Percentiles rank a stretch among this genome's conserved stretches.
Conservation (phyloP, 2,329 filamentous ascomycete genomes). For the Aspergillus fumigatus region DNA sequence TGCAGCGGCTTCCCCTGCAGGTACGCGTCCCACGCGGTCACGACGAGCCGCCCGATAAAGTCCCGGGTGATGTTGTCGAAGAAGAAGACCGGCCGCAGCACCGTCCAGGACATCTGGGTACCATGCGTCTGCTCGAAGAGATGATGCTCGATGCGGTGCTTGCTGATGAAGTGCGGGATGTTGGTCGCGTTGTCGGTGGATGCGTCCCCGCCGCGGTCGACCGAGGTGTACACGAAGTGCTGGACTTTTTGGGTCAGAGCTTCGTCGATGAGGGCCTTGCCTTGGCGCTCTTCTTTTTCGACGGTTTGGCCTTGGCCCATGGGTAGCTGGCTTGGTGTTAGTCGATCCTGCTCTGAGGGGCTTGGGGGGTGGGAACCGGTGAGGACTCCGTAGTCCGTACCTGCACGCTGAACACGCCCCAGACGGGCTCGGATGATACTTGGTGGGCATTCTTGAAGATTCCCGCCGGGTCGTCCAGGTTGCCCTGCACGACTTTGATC, state of each 20-base stretch:
- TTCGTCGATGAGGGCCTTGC: slow-evolving; percentile 56
- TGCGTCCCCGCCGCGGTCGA: slow-evolving; percentile 58
- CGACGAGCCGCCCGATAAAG: slow-evolving; percentile 47
- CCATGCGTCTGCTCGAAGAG: slow-evolving; percentile 46
- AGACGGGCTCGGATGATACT: slow-evolving; percentile 40
- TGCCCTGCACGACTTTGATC: slow-evolving; percentile 55
- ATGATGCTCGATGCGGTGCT: slow-evolving; percentile 59
- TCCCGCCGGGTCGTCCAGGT: slow-evolving; percentile 48
- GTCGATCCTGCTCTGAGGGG: too few relatives aligned
- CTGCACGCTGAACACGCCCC: slow-evolving; percentile 62
- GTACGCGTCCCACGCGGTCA: slow-evolving; percentile 37
- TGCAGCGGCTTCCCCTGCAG: slow-evolving; percentile 43
- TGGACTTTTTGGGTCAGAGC: slow-evolving; percentile 51
- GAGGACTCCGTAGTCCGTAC: too few relatives aligned
- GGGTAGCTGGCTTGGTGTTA: not conserved
- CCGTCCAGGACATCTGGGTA: slow-evolving; percentile 54
- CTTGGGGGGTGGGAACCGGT: too few relatives aligned
- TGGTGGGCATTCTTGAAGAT: slow-evolving; percentile 48
- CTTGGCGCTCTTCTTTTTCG: slow-evolving; percentile 49
- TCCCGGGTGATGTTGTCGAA: slow-evolving; percentile 53
- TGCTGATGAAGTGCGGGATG: slow-evolving; percentile 60
- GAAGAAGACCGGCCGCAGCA: slow-evolving; percentile 60
- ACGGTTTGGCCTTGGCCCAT: slow-evolving; percentile 2
- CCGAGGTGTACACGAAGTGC: slow-evolving; percentile 61
- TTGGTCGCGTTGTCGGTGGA: slow-evolving; percentile 50